These are phyloP conservation scores for Davidsoniella neocaledoniae DNA, from an alignment of 2,329 filamentous ascomycete genomes.

Conservation along the genomic window DNA sequence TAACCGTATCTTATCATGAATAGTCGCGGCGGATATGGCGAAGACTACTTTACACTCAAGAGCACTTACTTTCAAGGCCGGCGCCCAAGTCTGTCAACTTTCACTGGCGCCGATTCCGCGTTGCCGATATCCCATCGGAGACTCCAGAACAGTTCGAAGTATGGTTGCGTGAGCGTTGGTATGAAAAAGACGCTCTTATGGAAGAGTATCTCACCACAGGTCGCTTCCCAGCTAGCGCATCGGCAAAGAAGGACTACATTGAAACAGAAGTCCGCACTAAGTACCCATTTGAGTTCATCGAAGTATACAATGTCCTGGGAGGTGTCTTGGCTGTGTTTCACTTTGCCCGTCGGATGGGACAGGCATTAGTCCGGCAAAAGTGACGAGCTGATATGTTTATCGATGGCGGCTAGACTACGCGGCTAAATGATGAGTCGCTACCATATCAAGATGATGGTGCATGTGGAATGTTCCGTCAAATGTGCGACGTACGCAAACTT, in stretches of 20 bases:
- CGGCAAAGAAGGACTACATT: slow-evolving; percentile 11
- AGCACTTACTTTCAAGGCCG: slow-evolving; percentile 81
- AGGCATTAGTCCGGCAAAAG: background rate
- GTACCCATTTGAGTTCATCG: slow-evolving; percentile 11
- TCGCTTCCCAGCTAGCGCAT: slow-evolving; percentile 45
- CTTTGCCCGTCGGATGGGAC: slow-evolving; percentile 6
- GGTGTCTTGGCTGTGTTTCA: slow-evolving; percentile 4
- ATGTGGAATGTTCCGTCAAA: too few species aligned
- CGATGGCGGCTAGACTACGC: too few species aligned
- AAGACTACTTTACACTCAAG: slow-evolving; percentile 72
- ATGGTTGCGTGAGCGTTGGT: slow-evolving; percentile 79
- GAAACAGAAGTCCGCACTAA: slow-evolving; percentile 11
- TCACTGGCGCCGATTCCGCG: slow-evolving; percentile 76
- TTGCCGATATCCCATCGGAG: slow-evolving; percentile 67
- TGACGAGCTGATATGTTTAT: too few species aligned
- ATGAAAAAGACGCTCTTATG: slow-evolving; percentile 78
- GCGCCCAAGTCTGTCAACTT: slow-evolving; percentile 88
- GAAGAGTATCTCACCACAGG: slow-evolving; percentile 67
- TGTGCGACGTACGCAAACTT: too few species aligned
- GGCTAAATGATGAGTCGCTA: too few species aligned
- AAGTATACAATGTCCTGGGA: slow-evolving; percentile 11
- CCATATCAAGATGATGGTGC: too few species aligned
- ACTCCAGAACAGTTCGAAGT: slow-evolving; percentile 57
- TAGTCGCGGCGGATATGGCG: slow-evolving; percentile 68
- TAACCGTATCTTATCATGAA: background rate